These are phyloP conservation scores for Epichloe uncinata DNA, from an alignment of 2,329 filamentous ascomycete genomes.

Conservation along the genomic window DNA sequence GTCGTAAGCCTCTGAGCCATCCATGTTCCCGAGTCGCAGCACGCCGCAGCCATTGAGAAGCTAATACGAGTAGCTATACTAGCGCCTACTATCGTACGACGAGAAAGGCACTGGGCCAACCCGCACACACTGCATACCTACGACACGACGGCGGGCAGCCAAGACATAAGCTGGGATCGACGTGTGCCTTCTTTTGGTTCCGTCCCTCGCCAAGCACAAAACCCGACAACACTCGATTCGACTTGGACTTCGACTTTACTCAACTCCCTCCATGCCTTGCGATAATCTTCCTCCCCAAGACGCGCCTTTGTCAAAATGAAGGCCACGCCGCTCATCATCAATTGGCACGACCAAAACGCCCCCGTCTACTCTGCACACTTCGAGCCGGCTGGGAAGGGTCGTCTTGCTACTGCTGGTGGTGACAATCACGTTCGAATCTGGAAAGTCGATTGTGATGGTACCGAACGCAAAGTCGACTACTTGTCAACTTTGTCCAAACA, in stretches of 20 bases:
- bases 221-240: neutral
- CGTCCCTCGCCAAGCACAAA: neutral
- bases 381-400: constrained; percentile 79
- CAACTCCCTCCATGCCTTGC: constrained; percentile 17
- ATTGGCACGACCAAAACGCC: constrained; percentile 96
- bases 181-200: neutral
- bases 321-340: constrained; percentile 88
- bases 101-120: neutral
- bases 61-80: neutral
- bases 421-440: constrained; percentile 95
- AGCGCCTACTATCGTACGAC: neutral
- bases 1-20: constrained; percentile 3
- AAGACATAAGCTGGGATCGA: neutral
- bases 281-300: constrained; percentile 14
- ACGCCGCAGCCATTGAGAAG: neutral
- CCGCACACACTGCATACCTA: neutral
- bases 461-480: constrained; percentile 82
- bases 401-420: constrained; percentile 85
- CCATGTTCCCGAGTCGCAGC: neutral
- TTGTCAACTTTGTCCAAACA: constrained; percentile 86
- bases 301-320: constrained; percentile 55
- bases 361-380: constrained; percentile 98
- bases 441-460: constrained; percentile 74
- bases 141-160: neutral
- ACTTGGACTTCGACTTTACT: neutral